Conservation (phyloP, 202 grass and related monocot genomes). For the Zoysia matrella region DNA sequence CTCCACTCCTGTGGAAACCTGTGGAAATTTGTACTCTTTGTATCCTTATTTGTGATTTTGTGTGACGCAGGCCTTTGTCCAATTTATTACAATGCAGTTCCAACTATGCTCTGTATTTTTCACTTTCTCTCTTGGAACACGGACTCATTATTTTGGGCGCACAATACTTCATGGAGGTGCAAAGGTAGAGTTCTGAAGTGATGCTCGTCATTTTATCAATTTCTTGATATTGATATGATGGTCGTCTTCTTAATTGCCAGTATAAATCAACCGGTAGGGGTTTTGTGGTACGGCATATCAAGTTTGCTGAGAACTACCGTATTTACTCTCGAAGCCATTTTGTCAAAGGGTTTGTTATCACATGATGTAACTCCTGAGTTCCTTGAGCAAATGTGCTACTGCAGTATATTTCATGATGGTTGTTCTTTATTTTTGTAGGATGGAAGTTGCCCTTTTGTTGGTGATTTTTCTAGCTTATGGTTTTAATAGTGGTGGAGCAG, state of each 20-base stretch:
- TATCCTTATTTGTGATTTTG: slow-evolving; percentile 41
- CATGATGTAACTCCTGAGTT: slow-evolving; percentile 7
- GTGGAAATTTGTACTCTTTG: slow-evolving; percentile 11
- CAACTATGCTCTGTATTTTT: slow-evolving; percentile 94
- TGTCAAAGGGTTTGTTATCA: slow-evolving; percentile 83
- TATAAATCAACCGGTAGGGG: slow-evolving; percentile 90
- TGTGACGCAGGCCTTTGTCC: slow-evolving; percentile 75
- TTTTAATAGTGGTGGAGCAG: slow-evolving; percentile 79
- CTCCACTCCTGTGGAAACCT: slow-evolving; percentile 19
- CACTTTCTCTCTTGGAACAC: slow-evolving; percentile 94
- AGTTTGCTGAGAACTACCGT: slow-evolving; percentile 95
- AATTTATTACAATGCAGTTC: slow-evolving; percentile 90
- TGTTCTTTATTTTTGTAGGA: slow-evolving; percentile 55
- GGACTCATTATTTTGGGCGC: slow-evolving; percentile 91
- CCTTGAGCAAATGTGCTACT: not conserved
- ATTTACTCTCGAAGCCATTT: slow-evolving; percentile 95
- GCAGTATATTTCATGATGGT: slow-evolving; percentile 24
- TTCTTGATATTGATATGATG: slow-evolving; percentile 20
- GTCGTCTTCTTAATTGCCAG: slow-evolving; percentile 48
- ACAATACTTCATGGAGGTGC: slow-evolving; percentile 94
- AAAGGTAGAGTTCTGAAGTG: slow-evolving; percentile 58
- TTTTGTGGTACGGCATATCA: slow-evolving; percentile 88
- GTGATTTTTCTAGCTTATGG: slow-evolving; percentile 79
- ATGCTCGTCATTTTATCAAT: slow-evolving; percentile 20
- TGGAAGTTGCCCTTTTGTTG: slow-evolving; percentile 88